A percentile compares a stretch with the other conserved stretches of the same genome.
Evolutionary conservation across 1,139 yeast genomes (phyloP).

Genomic region (Saccharomyces hybrid): DNA sequence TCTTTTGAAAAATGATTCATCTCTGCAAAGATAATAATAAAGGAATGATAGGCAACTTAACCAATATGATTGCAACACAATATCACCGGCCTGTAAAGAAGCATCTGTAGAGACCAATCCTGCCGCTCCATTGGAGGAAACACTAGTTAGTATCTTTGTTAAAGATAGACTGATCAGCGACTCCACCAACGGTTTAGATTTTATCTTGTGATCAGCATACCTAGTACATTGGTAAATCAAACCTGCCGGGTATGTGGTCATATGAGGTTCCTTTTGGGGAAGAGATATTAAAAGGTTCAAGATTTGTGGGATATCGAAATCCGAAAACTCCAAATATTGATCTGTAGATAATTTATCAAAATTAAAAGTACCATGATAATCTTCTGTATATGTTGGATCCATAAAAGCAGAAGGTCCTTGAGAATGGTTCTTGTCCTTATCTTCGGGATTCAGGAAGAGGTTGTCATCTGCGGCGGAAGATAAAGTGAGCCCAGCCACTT

Average conservation of each 20-base stretch:
- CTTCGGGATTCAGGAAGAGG: conserved; percentile 12
- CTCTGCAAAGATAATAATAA: conserved; percentile 56
- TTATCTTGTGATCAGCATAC: conserved; percentile 51
- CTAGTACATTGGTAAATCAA: conserved; percentile 59
- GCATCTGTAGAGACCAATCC: conserved; percentile 26
- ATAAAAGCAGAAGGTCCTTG: not conserved
- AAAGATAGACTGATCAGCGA: conserved; percentile 54
- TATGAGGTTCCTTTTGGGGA: conserved; percentile 41
- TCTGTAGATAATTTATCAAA: conserved; percentile 29
- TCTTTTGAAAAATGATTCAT: conserved; percentile 43
- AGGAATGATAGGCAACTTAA: conserved; percentile 58
- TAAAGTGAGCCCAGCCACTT: conserved; percentile 38
- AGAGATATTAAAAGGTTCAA: conserved; percentile 49
- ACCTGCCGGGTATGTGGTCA: conserved; percentile 61
- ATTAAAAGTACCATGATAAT: conserved; percentile 20
- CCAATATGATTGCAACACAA: conserved; percentile 68
- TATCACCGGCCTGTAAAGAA: conserved; percentile 41
- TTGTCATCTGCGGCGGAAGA: conserved; percentile 21
- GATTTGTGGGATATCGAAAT: conserved; percentile 56
- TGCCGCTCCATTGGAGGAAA: conserved; percentile 35
- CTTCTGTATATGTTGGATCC: not conserved
- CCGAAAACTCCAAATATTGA: conserved; percentile 49
- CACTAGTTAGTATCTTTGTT: conserved; percentile 52
- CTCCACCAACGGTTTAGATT: conserved; percentile 48
- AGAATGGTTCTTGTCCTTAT: conserved; percentile 6